Evolutionary conservation across 2,329 filamentous ascomycete species (phyloP).

Genomic region (Gaeumannomyces sp.): DNA sequence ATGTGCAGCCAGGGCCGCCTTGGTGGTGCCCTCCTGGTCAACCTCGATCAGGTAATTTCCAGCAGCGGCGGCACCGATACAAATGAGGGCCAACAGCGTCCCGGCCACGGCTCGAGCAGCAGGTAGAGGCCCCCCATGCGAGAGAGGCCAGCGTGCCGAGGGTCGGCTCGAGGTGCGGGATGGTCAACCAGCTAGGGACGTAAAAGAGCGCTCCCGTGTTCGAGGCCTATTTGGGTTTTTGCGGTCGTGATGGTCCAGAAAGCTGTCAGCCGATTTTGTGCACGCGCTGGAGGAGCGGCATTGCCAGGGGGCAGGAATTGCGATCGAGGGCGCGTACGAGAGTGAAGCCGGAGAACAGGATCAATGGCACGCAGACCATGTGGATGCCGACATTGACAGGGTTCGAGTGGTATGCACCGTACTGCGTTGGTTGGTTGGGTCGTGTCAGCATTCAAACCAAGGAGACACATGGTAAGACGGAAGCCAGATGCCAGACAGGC

Average conservation of each 20-base stretch:
- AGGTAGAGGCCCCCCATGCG: constrained; percentile 77
- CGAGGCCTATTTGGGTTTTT: constrained; percentile 39
- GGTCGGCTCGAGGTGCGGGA: constrained; percentile 62
- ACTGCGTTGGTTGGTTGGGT: constrained; percentile 42
- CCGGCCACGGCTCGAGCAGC: constrained; percentile 89
- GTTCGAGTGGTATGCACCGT: constrained; percentile 79
- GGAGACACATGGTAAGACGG: neutral
- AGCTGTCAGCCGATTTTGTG: neutral
- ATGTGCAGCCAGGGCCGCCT: constrained; percentile 63
- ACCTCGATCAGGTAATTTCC: constrained; percentile 67
- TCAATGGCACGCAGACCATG: constrained; percentile 70
- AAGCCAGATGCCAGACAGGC: neutral
- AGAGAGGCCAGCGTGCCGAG: constrained; percentile 58
- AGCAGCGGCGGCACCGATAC: constrained; percentile 68
- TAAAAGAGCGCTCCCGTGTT: constrained; percentile 58
- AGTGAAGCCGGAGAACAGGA: constrained; percentile 64
- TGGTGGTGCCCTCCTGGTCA: constrained; percentile 41
- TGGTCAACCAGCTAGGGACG: constrained; percentile 60
- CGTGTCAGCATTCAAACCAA: neutral
- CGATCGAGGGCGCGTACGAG: constrained; percentile 44
- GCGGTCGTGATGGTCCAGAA: constrained; percentile 13
- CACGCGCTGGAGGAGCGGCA: neutral
- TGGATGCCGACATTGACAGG: constrained; percentile 72
- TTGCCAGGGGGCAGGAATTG: constrained; percentile 22
- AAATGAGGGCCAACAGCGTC: constrained; percentile 65